A percentile compares a stretch with the other conserved stretches of the same genome.
phyloP scores from a whole-genome alignment of 176 grass and related monocot genomes.

The Oryza officinalis region DNA sequence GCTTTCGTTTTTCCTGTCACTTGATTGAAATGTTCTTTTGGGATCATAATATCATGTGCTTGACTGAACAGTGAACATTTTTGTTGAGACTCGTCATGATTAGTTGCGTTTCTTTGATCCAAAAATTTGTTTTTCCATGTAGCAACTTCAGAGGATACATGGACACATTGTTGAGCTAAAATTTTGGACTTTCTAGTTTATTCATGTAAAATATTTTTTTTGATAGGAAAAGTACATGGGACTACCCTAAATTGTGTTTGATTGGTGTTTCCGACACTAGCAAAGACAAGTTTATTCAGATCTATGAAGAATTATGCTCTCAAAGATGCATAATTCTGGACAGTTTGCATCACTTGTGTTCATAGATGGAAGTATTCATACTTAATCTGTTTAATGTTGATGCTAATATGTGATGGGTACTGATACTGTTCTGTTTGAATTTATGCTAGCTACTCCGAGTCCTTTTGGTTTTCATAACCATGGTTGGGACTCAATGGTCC shows the following conservation, averaged over 20 bases:
- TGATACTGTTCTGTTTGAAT: conserved; percentile 30
- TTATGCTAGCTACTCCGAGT: conserved; percentile 49
- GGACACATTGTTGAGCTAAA: neutral
- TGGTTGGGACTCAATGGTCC: conserved; percentile 35
- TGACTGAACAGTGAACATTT: neutral
- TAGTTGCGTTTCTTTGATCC: neutral
- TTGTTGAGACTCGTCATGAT: neutral
- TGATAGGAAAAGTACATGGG: neutral
- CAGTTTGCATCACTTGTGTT: neutral
- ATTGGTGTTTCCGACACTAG: neutral
- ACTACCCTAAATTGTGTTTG: neutral
- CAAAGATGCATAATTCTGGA: neutral
- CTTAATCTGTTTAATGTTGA: neutral
- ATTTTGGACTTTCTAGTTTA: neutral
- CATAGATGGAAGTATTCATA: neutral
- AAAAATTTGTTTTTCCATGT: neutral
- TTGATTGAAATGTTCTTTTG: neutral
- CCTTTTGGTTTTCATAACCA: conserved; percentile 53
- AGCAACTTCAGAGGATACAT: neutral
- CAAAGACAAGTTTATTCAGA: neutral
- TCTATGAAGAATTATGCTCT: neutral
- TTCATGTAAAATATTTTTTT: neutral
- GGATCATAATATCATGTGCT: neutral
- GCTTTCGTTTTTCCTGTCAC: neutral
- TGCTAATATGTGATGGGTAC: neutral